These are phyloP conservation scores for Ophiostoma piceae DNA, from an alignment of 2,329 filamentous ascomycete genomes.

Conservation along the genomic window DNA sequence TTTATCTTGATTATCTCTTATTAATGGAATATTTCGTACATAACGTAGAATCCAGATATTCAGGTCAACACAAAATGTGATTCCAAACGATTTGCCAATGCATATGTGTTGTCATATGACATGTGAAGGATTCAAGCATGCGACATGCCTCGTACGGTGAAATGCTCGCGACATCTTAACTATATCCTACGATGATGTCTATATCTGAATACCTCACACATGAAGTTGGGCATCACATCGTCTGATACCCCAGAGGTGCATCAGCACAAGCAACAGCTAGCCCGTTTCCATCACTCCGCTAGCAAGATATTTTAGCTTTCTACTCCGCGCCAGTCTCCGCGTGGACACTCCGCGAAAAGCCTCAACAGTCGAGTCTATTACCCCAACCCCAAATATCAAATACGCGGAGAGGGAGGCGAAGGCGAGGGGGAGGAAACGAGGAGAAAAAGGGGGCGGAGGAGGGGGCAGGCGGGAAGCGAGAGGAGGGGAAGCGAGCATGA, in stretches of 20 bases:
- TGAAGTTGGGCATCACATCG: neutral
- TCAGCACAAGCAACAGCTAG: neutral
- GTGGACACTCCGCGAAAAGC: slow-evolving; percentile 5
- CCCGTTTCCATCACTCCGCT: slow-evolving; percentile 7
- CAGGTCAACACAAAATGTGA: neutral
- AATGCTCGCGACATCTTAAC: neutral
- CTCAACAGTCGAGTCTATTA: neutral
- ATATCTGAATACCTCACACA: neutral
- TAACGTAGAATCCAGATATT: neutral
- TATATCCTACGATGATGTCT: neutral
- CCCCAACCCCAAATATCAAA: neutral
- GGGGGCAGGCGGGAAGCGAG: neutral
- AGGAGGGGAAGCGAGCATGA: neutral
- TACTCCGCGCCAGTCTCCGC: slow-evolving; percentile 5
- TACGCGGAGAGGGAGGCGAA: neutral
- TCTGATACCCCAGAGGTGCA: slow-evolving; percentile 7
- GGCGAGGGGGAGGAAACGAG: neutral
- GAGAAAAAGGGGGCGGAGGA: neutral
- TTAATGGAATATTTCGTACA: neutral
- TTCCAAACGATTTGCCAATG: neutral
- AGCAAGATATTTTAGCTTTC: neutral
- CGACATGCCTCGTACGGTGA: neutral
- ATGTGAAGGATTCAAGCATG: neutral
- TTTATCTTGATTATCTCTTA: neutral
- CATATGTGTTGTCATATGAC: neutral